A percentile compares a stretch with the other conserved stretches of the same genome.
Conservation (phyloP, 805 yeast genomes). For the Starmerella geochares region DNA sequence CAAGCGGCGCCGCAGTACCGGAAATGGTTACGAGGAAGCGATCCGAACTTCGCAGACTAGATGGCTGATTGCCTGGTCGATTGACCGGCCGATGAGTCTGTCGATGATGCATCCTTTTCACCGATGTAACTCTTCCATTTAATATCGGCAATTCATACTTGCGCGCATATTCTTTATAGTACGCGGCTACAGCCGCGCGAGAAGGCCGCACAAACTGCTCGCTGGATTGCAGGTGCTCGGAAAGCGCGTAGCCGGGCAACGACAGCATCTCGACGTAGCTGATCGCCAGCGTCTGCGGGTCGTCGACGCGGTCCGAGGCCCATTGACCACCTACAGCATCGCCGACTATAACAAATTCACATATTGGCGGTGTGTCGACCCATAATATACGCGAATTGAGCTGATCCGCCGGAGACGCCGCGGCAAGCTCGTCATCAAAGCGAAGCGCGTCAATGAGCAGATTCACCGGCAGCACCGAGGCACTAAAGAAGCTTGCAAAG, state of each 20-base stretch:
- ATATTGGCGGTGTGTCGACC: slow-evolving; percentile 17
- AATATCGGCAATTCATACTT: slow-evolving; percentile 24
- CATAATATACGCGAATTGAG: slow-evolving; percentile 27
- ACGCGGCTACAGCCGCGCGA: slow-evolving; percentile 27
- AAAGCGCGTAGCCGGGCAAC: slow-evolving; percentile 29
- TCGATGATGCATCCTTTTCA: too few relatives aligned
- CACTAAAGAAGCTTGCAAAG: slow-evolving; percentile 19
- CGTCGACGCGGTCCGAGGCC: slow-evolving; percentile 22
- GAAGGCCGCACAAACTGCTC: slow-evolving; percentile 26
- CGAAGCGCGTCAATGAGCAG: slow-evolving; percentile 27
- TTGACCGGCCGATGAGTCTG: not conserved
- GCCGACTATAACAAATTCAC: slow-evolving; percentile 27
- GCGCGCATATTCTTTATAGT: slow-evolving; percentile 26
- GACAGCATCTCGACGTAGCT: slow-evolving; percentile 32
- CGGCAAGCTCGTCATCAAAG: slow-evolving; percentile 26
- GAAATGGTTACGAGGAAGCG: not conserved
- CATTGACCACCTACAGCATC: slow-evolving; percentile 31
- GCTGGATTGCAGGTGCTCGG: slow-evolving; percentile 20
- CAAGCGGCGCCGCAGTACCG: not conserved
- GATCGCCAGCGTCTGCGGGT: slow-evolving; percentile 20
- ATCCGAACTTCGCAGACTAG: too few relatives aligned
- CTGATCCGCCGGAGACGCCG: slow-evolving; percentile 17
- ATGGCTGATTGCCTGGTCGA: too few relatives aligned
- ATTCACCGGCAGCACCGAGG: slow-evolving; percentile 25
- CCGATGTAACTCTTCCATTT: slow-evolving; percentile 20